phyloP scores from a whole-genome alignment of 495 filamentous ascomycete species.

The Penicillium canescens region DNA sequence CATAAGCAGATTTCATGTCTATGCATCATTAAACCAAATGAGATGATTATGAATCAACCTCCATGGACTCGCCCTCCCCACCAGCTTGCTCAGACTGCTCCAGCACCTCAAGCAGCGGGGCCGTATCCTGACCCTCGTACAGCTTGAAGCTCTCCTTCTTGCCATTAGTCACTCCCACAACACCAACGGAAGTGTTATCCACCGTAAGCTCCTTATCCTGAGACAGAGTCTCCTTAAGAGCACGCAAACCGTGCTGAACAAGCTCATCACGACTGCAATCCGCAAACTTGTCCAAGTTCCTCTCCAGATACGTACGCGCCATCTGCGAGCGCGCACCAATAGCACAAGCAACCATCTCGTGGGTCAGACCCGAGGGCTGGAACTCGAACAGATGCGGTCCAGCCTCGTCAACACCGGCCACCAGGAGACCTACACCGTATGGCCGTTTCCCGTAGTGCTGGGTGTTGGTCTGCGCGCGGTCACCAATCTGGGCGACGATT shows the following conservation, averaged over 20 bases:
- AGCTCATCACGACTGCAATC: constrained; percentile 76
- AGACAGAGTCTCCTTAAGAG: constrained; percentile 90
- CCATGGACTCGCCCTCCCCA: constrained; percentile 70
- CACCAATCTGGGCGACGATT: constrained; percentile 85
- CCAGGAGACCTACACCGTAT: constrained; percentile 92
- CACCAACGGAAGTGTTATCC: constrained; percentile 90
- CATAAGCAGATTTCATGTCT: constrained; percentile 39
- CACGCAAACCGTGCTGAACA: constrained; percentile 83
- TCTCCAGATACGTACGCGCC: constrained; percentile 94
- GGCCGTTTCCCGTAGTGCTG: constrained; percentile 96
- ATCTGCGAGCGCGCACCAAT: constrained; percentile 96
- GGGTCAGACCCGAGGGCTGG: constrained; percentile 91
- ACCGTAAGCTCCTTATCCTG: constrained; percentile 97
- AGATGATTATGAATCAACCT: constrained; percentile 69
- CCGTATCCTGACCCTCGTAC: constrained; percentile 85
- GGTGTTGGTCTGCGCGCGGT: constrained; percentile 96
- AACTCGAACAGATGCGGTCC: constrained; percentile 98
- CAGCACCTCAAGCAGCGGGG: constrained; percentile 61
- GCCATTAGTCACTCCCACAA: constrained; percentile 63
- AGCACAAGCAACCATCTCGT: constrained; percentile 93
- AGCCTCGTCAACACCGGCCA: constrained; percentile 89
- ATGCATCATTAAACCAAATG: constrained; percentile 31
- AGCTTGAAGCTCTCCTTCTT: constrained; percentile 83
- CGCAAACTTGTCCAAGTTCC: constrained; percentile 80
- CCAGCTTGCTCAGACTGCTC: constrained; percentile 73